Base-by-base conservation (phyloP, 2,329 filamentous ascomycete genomes). In the Basipetospora chlamydospora region DNA sequence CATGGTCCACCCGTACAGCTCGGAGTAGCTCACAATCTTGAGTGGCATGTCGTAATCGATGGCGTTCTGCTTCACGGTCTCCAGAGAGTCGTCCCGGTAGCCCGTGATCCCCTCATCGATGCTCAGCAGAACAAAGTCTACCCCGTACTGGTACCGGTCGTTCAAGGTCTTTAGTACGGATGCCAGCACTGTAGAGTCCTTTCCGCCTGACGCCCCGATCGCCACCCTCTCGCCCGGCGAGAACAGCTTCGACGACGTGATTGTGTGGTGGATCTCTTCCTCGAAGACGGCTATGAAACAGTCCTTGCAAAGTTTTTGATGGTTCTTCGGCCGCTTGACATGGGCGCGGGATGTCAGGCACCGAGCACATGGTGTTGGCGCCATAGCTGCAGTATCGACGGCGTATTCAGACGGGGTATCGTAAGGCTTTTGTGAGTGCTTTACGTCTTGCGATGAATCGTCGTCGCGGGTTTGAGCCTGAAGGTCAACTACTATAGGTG, bases 1-100 rank as follows among this genome's bases (percentile, higher is more conserved):
- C 90, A 98, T 98, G 1, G 87, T 95, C 90, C 90, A 98, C 7
- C 88, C 90, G 54, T 98, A 98, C 8, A 98, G 65, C 50, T 95
- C 82, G 37, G 79, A 80, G 50, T 98, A 98, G 34, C 88, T 86
- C 34, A 98, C 75, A 39, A 98, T 93, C 47, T 85, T 83, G 33
- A 98, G 63, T 0, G 82, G 76, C 80, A 98, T 92, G 1, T 80
- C 76, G 58, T 96, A 95, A 56, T 96, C 86, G 10, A 72, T 56
- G 0, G 87, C 83, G 56, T 98, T 96, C 41, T 88, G 70, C 67
- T 95, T 95, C 31, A 98, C 90, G 0, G 90, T 96, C 59, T 96
- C 87, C 13, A 98, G 64, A 33, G 83, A 92, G 58, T 98, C 90
- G 53, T 98, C 92, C 42, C 92, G 73, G 52, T 98, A 98, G 6